Evolutionary conservation across 345 rosid species (phyloP).

Genomic region (Draba incana): DNA sequence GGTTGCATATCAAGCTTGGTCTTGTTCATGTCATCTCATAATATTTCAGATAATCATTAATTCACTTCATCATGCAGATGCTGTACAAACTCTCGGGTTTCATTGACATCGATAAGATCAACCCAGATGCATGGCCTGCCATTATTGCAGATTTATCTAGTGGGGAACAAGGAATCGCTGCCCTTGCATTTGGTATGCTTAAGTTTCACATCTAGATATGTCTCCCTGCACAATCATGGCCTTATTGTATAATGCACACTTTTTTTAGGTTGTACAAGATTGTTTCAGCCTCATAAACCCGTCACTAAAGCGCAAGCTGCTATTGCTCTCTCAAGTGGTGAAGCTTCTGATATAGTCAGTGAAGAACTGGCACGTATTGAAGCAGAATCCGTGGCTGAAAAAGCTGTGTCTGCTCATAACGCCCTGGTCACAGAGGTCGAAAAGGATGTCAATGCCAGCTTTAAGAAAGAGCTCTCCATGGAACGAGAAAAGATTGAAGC

Average conservation of each 20-base stretch:
- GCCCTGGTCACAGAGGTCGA: constrained; percentile 90
- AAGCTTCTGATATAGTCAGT: constrained; percentile 74
- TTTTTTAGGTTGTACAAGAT: constrained; percentile 80
- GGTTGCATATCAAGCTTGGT: constrained; percentile 48
- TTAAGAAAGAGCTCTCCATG: constrained; percentile 74
- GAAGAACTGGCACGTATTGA: constrained; percentile 98
- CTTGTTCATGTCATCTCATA: constrained; percentile 8
- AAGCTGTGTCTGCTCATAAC: constrained; percentile 81
- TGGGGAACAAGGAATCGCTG: constrained; percentile 86
- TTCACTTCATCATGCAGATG: constrained; percentile 46
- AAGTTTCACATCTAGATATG: constrained; percentile 27
- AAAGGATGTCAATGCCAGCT: constrained; percentile 79
- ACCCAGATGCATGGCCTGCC: constrained; percentile 94
- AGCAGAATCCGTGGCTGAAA: constrained; percentile 94
- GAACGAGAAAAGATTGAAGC: constrained; percentile 86
- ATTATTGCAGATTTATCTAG: constrained; percentile 79
- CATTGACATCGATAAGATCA: constrained; percentile 79
- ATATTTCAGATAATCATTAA: constrained; percentile 15
- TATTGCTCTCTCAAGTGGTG: constrained; percentile 87
- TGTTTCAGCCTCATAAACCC: constrained; percentile 95
- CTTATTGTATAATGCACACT: constrained; percentile 22
- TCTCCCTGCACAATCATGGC: constrained; percentile 21
- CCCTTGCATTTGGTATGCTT: constrained; percentile 89
- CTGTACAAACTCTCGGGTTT: constrained; percentile 81
- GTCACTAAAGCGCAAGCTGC: constrained; percentile 98